Evolutionary conservation across 805 yeast genomes (phyloP), one percentile per base, ranked within the genome.

Genomic region (Candida glaebosa): DNA sequence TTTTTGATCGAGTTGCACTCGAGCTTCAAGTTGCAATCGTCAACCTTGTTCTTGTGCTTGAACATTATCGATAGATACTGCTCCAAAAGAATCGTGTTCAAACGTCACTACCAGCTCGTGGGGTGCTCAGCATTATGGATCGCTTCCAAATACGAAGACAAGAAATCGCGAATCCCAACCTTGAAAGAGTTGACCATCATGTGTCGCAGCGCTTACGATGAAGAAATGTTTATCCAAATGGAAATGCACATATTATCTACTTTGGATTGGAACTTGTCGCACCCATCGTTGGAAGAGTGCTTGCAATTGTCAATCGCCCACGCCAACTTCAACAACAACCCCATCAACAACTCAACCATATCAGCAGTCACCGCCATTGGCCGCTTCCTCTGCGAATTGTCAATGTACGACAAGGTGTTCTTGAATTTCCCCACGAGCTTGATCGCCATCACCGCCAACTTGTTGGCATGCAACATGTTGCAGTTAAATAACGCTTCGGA

Each of bases 181-280:
- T 61, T 78, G 38, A 64, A 70, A 37, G 83, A 78, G 50, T 60
- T 78, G 47, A 62, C 75, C 8, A 58, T 71, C 42, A 76, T 78
- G 81, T 78, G 82, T 48, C 67, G 82, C 35, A 73, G 71, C 51
- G 81, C 79, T 14, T 78, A 77, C 51, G 82, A 78, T 43, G 76
- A 71, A 47, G 75, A 71, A 45, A 72, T 72, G 76, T 69, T 70
- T 44, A 58, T 69, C 20, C 75, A 70, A 51, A 70, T 70, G 75
- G 95, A 85, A 61, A 68, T 78, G 51, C 91, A 85, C 55, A 79
- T 83, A 43, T 69, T 82, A 56, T 71, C 75, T 48, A 85, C 85
- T 3, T 73, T 89, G 53, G 75, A 69, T 43, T 70, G 76, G 76
- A 58, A 57, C 39, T 54, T 69, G 37, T 69, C 74, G 26, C 75